Evolutionary conservation across 331 rosid species (phyloP).

Genomic region (Acacia pycnantha): DNA sequence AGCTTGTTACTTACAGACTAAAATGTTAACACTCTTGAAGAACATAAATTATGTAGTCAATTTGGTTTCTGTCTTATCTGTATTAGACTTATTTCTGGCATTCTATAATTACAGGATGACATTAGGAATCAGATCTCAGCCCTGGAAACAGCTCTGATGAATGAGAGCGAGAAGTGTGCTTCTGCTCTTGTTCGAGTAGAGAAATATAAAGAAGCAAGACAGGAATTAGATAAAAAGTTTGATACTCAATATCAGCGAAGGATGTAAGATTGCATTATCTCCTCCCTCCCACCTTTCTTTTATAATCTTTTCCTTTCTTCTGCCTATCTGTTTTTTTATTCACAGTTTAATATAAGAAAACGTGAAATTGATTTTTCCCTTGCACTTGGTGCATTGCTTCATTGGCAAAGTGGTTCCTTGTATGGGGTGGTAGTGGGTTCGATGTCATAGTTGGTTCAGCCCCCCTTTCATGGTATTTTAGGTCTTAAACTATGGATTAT

Average conservation of each 20-base stretch:
- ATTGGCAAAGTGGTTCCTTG: background rate
- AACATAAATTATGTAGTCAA: background rate
- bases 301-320: constrained; percentile 10
- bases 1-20: background rate
- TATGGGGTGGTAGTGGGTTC: background rate
- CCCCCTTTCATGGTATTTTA: background rate
- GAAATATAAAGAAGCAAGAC: constrained; percentile 75
- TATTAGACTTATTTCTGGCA: constrained; percentile 18
- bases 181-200: constrained; percentile 57
- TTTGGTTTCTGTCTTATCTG: constrained; percentile 18
- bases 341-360: constrained; percentile 20
- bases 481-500: constrained; percentile 19
- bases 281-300: constrained; percentile 11
- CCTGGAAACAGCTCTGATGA: constrained; percentile 55
- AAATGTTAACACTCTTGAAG: constrained; percentile 17
- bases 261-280: constrained; percentile 54
- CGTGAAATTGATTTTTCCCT: background rate
- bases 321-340: background rate
- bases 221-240: constrained; percentile 67
- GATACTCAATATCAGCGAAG: constrained; percentile 80
- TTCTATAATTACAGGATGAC: constrained; percentile 64
- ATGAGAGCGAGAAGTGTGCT: constrained; percentile 53
- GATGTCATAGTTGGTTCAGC: background rate
- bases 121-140: constrained; percentile 66
- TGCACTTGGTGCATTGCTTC: background rate